Evolutionary conservation across 441 rosid species (phyloP).

Genomic region (Mallotus japonicus): DNA sequence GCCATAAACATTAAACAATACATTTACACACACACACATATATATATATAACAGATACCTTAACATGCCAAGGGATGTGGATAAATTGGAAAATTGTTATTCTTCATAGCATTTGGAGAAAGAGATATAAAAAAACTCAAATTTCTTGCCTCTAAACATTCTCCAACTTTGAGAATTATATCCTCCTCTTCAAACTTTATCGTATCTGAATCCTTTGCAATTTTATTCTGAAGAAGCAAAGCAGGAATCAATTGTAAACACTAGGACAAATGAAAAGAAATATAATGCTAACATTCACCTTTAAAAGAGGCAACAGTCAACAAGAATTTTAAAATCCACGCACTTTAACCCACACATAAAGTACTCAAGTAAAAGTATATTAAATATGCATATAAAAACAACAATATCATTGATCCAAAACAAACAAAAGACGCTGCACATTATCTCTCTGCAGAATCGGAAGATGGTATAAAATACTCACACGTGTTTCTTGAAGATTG

Average conservation of each 20-base stretch:
- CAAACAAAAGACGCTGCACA: not conserved
- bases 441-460: slow-evolving; percentile 9
- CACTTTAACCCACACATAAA: not conserved
- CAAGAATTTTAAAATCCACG: not conserved
- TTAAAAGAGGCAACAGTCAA: not conserved
- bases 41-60: not conserved
- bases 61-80: not conserved
- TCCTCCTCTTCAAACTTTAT: slow-evolving; percentile 70
- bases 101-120: slow-evolving; percentile 8
- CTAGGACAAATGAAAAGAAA: slow-evolving; percentile 11
- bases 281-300: not conserved
- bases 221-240: slow-evolving; percentile 57
- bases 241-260: slow-evolving; percentile 11
- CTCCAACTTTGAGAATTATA: slow-evolving; percentile 87
- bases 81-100: not conserved
- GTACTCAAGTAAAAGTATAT: not conserved
- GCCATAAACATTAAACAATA: not conserved
- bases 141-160: slow-evolving; percentile 85
- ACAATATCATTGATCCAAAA: slow-evolving; percentile 1
- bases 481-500: slow-evolving; percentile 95
- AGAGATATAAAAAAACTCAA: slow-evolving; percentile 21
- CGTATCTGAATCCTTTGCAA: slow-evolving; percentile 72
- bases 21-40: not conserved
- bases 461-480: slow-evolving; percentile 37
- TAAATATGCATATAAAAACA: not conserved